A percentile compares a stretch with the other conserved stretches of the same genome.
Evolutionary conservation across 2,329 filamentous ascomycete species (phyloP).

Genomic region (Colletotrichum sojae): DNA sequence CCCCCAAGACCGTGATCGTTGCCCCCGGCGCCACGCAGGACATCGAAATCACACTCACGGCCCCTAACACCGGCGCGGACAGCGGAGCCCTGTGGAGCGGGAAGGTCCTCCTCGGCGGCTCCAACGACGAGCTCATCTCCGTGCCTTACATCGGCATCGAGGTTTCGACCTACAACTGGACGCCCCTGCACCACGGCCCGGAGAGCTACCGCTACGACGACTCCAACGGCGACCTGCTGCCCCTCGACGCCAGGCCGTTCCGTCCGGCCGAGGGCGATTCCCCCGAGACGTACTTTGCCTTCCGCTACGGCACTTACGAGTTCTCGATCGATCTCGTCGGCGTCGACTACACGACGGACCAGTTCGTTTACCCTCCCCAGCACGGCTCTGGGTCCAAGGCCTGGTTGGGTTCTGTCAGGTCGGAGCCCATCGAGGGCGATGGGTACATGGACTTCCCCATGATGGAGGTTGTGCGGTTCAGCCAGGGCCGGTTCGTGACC

Average conservation of each 20-base stretch:
- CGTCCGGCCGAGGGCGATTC: constrained; percentile 39
- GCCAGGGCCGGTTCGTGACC: constrained; percentile 25
- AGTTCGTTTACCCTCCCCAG: constrained; percentile 39
- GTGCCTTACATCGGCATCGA: constrained; percentile 44
- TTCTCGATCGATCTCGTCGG: constrained; percentile 43
- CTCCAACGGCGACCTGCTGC: constrained; percentile 33
- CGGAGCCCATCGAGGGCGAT: constrained; percentile 3
- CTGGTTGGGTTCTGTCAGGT: constrained; percentile 38
- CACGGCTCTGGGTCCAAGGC: constrained; percentile 26
- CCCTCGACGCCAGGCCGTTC: constrained; percentile 38
- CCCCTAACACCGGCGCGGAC: constrained; percentile 26
- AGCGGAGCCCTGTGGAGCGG: constrained; percentile 45
- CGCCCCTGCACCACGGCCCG: constrained; percentile 38
- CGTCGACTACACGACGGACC: constrained; percentile 34
- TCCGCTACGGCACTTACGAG: constrained; percentile 43
- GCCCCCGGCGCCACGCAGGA: constrained; percentile 17
- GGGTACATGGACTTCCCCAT: constrained; percentile 32
- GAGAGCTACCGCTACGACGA: constrained; percentile 41
- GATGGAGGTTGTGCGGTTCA: constrained; percentile 37
- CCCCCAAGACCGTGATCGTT: constrained; percentile 17
- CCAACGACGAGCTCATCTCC: constrained; percentile 39
- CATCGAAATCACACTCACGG: constrained; percentile 28
- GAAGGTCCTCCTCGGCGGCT: constrained; percentile 42
- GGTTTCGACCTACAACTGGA: constrained; percentile 44
- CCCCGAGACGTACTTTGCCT: constrained; percentile 42